Evolutionary conservation across 2,329 filamentous ascomycete genomes (phyloP), one percentile per base, ranked within the genome.

Genomic region (Aspergillus costaricaensis): DNA sequence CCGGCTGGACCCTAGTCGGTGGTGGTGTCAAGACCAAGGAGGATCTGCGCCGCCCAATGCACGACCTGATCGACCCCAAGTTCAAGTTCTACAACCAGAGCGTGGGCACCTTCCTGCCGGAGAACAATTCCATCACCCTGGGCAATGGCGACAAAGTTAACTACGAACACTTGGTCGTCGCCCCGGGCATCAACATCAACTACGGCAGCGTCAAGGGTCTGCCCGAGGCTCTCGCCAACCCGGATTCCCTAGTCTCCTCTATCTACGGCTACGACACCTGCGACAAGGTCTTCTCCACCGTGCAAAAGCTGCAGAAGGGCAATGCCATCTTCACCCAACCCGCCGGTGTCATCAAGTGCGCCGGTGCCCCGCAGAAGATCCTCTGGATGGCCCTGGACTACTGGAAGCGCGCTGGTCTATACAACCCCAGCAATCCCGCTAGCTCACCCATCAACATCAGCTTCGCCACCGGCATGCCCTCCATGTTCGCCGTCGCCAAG

Each of bases 1-100:
- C 87, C 1, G 87, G 87, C 57, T 90, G 87, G 87, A 90, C 88
- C 2, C 79, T 90, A 1, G 87, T 89, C 2, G 87, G 87, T 47
- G 86, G 85, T 41, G 87, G 87, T 3, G 79, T 90, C 41, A 89
- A 89, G 74, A 82, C 78, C 50, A 87, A 86, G 69, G 78, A 87
- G 63, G 81, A 87, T 23, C 74, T 89, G 58, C 81, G 82, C 50
- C 74, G 76, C 58, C 82, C 82, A 1, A 70, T 88, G 41, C 67
- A 76, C 4, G 75, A 75, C 51, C 70, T 89, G 52, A 73, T 89
- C 7, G 82, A 88, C 65, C 72, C 83, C n/a, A 86, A 86, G 68
- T 73, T 90, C 62, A 84, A 84, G 67, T 81, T 87, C 66, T 89
- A 89, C 77, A 79, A 81, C 60, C 74, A 82, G 1, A 70, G 73